Conservation (phyloP, 1,139 yeast species). For the Lodderomyces oxycetoniae region DNA sequence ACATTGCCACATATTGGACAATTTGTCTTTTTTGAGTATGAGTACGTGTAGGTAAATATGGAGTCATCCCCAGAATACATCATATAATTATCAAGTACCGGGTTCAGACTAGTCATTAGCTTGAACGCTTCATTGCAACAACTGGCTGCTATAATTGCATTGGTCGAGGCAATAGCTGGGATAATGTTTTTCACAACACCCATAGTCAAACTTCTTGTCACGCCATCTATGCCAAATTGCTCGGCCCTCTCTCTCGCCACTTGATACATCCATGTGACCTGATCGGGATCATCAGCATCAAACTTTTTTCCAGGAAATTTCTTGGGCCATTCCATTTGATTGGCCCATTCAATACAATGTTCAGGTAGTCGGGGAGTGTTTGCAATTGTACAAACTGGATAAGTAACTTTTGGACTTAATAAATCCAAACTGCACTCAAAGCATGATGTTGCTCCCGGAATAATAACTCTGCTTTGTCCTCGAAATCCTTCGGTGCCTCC, state of each 20-base stretch:
- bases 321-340: slow-evolving; percentile 70
- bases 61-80: slow-evolving; percentile 81
- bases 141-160: slow-evolving; percentile 87
- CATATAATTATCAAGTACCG: slow-evolving; percentile 73
- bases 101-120: slow-evolving; percentile 63
- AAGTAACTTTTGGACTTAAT: slow-evolving; percentile 64
- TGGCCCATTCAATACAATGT: slow-evolving; percentile 93
- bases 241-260: slow-evolving; percentile 57
- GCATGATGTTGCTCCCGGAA: slow-evolving; percentile 83
- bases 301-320: slow-evolving; percentile 42
- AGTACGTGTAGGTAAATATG: slow-evolving; percentile 68
- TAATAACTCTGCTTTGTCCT: slow-evolving; percentile 85
- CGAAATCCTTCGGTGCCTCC: slow-evolving; percentile 96
- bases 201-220: slow-evolving; percentile 64
- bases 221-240: slow-evolving; percentile 64
- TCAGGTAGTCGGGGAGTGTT: slow-evolving; percentile 91
- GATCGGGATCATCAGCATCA: slow-evolving; percentile 68
- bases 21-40: slow-evolving; percentile 52
- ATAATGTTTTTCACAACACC: slow-evolving; percentile 91
- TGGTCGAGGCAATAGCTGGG: slow-evolving; percentile 93
- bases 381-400: slow-evolving; percentile 92
- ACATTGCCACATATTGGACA: slow-evolving; percentile 74
- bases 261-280: slow-evolving; percentile 61
- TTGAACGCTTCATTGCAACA: slow-evolving; percentile 89
- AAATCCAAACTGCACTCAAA: slow-evolving; percentile 88